These are phyloP conservation scores for Solanum ossicruentum DNA, from an alignment of 257 asterid genomes.

Conservation along the genomic window DNA sequence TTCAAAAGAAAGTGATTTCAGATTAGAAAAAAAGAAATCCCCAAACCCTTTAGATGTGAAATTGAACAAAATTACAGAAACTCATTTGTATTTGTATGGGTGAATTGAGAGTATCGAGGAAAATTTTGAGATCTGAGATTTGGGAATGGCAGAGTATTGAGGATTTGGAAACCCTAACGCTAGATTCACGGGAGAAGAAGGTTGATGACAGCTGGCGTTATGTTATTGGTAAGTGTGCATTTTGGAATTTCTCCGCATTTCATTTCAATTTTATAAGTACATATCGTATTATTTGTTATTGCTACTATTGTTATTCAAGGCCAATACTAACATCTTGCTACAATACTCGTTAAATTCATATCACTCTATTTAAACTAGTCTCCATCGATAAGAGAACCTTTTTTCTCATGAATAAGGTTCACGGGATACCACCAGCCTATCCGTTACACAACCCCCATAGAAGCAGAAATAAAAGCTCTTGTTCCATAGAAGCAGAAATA, in stretches of 20 bases:
- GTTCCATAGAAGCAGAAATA: too few species aligned
- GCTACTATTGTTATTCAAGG: background rate
- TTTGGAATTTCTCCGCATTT: background rate
- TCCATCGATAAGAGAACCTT: background rate
- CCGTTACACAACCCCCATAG: too few species aligned
- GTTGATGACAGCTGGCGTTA: conserved; percentile 18
- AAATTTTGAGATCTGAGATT: background rate
- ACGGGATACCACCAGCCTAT: too few species aligned
- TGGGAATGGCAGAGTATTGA: background rate
- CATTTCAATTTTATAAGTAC: background rate
- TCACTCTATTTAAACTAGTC: background rate
- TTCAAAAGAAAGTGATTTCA: background rate
- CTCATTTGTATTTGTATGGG: background rate
- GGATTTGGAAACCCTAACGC: conserved; percentile 19
- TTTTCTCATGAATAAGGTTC: too few species aligned
- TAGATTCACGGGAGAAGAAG: conserved; percentile 11
- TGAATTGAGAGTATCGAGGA: conserved; percentile 23
- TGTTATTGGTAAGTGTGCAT: conserved; percentile 19
- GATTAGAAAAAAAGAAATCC: background rate
- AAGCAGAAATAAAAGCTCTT: too few species aligned
- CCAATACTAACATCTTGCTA: background rate
- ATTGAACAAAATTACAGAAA: background rate
- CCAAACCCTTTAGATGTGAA: background rate
- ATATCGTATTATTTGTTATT: background rate
- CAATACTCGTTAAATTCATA: background rate